Percentiles rank a stretch among this genome's conserved stretches.
Conservation (phyloP, 352 stramenopile genomes). For the Phytopythium sindhum region DNA sequence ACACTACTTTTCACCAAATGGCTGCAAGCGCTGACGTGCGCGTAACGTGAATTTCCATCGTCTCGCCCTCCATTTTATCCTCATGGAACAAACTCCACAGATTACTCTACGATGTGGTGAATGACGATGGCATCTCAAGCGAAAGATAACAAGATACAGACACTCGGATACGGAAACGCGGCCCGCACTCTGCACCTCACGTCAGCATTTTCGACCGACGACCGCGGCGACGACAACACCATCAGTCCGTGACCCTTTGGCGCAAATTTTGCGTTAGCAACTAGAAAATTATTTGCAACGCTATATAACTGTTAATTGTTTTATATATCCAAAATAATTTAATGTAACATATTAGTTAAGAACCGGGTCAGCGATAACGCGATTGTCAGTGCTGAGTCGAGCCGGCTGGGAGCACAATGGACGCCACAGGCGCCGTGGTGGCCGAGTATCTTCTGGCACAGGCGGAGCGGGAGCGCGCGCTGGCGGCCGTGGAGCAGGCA, state of each 20-base stretch:
- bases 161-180: neutral
- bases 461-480: slow-evolving; percentile 37
- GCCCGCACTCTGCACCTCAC: neutral
- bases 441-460: slow-evolving; percentile 32
- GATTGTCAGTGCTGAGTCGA: no score
- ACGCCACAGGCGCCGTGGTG: slow-evolving; percentile 10
- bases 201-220: neutral
- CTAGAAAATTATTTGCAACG: no score
- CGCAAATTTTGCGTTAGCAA: neutral
- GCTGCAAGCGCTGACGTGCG: neutral
- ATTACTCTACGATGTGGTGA: neutral
- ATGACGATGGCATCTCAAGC: neutral
- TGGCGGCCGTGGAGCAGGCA: slow-evolving; percentile 20
- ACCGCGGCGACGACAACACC: neutral
- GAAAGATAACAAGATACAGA: neutral
- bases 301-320: no score
- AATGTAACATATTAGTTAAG: no score
- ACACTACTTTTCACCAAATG: neutral
- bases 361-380: no score
- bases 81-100: no score
- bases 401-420: no score
- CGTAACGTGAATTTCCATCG: neutral
- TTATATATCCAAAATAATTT: no score
- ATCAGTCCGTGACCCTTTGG: neutral
- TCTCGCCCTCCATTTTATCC: no score